Evolutionary conservation across 2,329 filamentous ascomycete genomes (phyloP).

Genomic region (Scedosporium boydii): DNA sequence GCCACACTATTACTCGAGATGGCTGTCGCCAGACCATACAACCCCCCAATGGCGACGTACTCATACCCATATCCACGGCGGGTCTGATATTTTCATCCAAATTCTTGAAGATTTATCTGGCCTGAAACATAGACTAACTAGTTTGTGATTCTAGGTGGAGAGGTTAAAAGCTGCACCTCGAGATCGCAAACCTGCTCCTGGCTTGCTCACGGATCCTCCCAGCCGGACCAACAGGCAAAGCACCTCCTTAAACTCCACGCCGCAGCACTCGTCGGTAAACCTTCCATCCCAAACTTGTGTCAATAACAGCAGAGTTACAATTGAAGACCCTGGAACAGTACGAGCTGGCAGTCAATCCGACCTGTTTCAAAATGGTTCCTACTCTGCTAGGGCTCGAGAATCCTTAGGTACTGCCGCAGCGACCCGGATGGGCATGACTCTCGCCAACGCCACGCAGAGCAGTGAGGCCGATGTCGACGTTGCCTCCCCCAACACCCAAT

Average conservation of each 20-base stretch:
- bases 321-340: background rate
- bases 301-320: background rate
- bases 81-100: background rate
- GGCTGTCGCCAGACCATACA: background rate
- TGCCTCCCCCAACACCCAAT: background rate
- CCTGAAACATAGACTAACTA: background rate
- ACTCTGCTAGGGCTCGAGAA: slow-evolving; percentile 1
- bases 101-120: background rate
- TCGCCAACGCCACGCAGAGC: background rate
- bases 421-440: background rate
- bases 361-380: background rate
- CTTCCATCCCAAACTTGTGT: background rate
- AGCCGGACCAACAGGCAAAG: background rate
- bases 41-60: background rate
- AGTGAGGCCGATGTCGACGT: background rate
- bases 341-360: background rate
- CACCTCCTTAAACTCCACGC: background rate
- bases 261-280: background rate
- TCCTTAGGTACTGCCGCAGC: background rate
- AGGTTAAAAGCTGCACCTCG: slow-evolving; percentile 1
- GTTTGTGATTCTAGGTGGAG: background rate
- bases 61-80: background rate
- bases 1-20: background rate
- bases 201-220: slow-evolving; percentile 2
- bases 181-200: background rate